Conservation (phyloP, 768 basidiomycete species). For the Imleria badia region DNA sequence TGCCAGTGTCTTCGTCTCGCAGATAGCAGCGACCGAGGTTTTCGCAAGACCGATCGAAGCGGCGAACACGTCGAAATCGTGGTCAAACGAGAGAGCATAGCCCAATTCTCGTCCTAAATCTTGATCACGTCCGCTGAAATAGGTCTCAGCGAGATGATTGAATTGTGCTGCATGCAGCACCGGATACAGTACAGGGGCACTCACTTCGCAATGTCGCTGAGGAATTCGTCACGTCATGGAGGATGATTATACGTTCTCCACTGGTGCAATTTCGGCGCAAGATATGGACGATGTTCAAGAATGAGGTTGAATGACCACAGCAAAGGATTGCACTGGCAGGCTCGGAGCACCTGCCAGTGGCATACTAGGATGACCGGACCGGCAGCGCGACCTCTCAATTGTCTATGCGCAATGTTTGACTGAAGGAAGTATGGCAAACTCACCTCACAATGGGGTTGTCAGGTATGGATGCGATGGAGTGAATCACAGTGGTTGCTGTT, state of each 20-base stretch:
- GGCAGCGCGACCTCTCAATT: conserved; percentile 81
- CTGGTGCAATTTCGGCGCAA: conserved; percentile 79
- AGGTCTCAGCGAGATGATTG: conserved; percentile 86
- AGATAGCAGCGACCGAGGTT: conserved; percentile 75
- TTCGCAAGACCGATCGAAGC: conserved; percentile 89
- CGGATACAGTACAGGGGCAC: no score
- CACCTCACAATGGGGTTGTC: no score
- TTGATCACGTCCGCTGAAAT: conserved; percentile 76
- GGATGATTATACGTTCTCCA: conserved; percentile 90
- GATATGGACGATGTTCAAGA: conserved; percentile 85
- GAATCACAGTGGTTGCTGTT: no score
- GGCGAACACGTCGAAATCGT: conserved; percentile 91
- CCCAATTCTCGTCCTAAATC: conserved; percentile 88
- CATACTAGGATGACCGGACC: conserved; percentile 77
- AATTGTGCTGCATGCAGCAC: conserved; percentile 93
- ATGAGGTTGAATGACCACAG: conserved; percentile 79
- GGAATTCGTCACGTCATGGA: conserved; percentile 84
- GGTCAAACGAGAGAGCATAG: conserved; percentile 77
- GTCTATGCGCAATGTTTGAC: no score
- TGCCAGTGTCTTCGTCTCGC: conserved; percentile 82
- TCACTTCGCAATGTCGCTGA: conserved; percentile 83
- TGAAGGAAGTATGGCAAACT: no score
- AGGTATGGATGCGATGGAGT: no score
- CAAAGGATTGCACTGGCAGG: conserved; percentile 79
- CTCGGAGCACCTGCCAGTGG: no score